Base-by-base conservation (phyloP, 192 early-diverging fungal genomes). In the Coemansia sp. region DNA sequence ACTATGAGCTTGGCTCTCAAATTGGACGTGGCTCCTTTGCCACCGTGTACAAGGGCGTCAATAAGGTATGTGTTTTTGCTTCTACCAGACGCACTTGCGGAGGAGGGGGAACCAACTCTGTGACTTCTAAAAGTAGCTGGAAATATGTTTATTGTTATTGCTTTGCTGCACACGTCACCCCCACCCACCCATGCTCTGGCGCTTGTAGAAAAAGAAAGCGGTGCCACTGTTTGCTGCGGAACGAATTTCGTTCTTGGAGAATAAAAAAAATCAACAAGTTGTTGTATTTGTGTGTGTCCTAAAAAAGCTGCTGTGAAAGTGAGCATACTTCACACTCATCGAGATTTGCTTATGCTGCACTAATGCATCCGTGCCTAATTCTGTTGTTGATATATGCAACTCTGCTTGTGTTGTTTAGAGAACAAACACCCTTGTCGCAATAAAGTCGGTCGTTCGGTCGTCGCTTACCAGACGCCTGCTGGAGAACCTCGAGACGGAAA, bases 21-120 rank as follows among this genome's bases (percentile, higher is more conserved):
- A 96, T 99, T 58, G 96, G 96, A 35, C 88, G 90, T 21, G 96
- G 96, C 8, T 96, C 94, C 3, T 99, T 97, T 85, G 96, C 96
- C 42, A 95, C 90, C 6, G 96, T 99, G 7, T 97, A 91, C 77
- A 87, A 86, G 57, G 92, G 87, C 13, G 63, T 87, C 25, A 86
- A 91, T 66, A 92, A 86, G 87, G 88, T 84, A 84, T 63, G 57
- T 59, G 2, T 20, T 23, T 25, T 12, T 46, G 35, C 20, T 46
- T 20, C 20, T 46, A n/a, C 15, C n/a, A 46, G 20, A 13, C 16
- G 39, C 39, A 40, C 16, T 4, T 40, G n/a, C n/a, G 39, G 16
- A 40, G 39, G 7, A 40, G 39, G 39, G 39, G 16, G 13, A 39
- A n/a, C n/a, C n/a, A n/a, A n/a, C n/a, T n/a, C n/a, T n/a, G n/a